Base-by-base conservation (phyloP, 2,329 filamentous ascomycete genomes). In the Dothideomycetes sp. region DNA sequence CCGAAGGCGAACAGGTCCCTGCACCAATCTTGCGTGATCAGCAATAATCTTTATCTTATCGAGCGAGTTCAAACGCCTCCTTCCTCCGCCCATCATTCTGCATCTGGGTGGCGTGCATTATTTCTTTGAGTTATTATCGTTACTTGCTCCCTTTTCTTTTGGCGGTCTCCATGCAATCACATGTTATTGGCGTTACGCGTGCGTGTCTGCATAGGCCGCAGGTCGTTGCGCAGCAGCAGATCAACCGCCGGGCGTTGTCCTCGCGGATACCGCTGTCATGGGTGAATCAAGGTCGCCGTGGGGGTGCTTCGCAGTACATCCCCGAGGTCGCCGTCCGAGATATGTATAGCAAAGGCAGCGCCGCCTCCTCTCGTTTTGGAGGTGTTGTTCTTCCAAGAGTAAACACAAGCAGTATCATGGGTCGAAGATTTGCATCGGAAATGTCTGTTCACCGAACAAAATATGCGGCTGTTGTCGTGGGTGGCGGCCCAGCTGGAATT, bases 401-500 rank as follows among this genome's bases (percentile, higher is more conserved):
- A n/a, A n/a, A n/a, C n/a, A n/a, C n/a, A n/a, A n/a, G n/a, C 22
- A 27, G 12, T 33, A 8, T 15, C 8, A 33, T 33, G 8, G 16
- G 8, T 14, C 12, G 31, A 33, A 14, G 31, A 17, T 33, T 33
- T 33, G 31, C 34, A 19, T 37, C 36, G 36, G 42, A 46, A 30
- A 44, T 46, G 44, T 46, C 44, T 24, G 38, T 44, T 30, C 44
- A 46, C 29, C 37, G 41, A 41, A 42, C 36, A 33, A 46, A 46
- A 32, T 75, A 66, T 49, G 66, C 64, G 36, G 73, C 73, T 3
- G 66, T 77, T 2, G 73, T 79, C 2, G 69, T 77, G 15, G 75
- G 75, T 37, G 72, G 67, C 40, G 75, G 75, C 12, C 69, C 73
- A 3, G 72, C 70, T 32, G 76, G 76, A 41, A 66, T 79, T 40